phyloP scores from a whole-genome alignment of 495 filamentous ascomycete genomes.

The Eremomyces bilateralis region DNA sequence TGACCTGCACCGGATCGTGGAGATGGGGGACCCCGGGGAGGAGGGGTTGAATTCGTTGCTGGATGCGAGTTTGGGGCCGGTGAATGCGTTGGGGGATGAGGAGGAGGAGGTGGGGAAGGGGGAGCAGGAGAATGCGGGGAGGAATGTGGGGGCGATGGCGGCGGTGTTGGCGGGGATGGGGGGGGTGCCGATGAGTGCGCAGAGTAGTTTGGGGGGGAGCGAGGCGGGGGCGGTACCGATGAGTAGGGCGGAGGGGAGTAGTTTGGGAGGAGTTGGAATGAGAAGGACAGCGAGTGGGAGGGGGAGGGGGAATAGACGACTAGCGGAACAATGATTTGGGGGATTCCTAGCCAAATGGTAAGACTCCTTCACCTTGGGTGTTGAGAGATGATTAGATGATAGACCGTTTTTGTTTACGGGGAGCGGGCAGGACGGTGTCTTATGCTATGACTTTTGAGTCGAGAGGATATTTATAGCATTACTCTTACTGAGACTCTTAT shows the following conservation, averaged over 20 bases:
- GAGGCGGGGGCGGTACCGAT: constrained; percentile 8
- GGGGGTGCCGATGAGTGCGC: constrained; percentile 13
- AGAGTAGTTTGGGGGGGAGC: constrained; percentile 13
- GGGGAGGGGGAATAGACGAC: background rate
- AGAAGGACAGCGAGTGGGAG: background rate
- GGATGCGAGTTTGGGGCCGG: constrained; percentile 6
- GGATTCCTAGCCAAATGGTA: background rate
- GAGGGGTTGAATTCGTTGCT: constrained; percentile 11
- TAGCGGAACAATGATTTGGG: background rate
- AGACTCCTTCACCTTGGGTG: background rate
- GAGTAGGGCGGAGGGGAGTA: constrained; percentile 5
- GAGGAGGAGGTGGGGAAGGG: constrained; percentile 7
- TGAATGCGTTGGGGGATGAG: constrained; percentile 5
- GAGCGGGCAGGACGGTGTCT: too few relatives aligned
- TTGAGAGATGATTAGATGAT: background rate
- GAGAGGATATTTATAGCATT: too few relatives aligned
- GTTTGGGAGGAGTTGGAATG: constrained; percentile 2
- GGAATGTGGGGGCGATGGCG: constrained; percentile 1
- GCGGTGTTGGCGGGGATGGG: constrained; percentile 1
- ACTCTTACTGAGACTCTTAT: too few relatives aligned
- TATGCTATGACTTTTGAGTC: too few relatives aligned
- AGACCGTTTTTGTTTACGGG: background rate
- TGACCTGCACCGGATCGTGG: constrained; percentile 18
- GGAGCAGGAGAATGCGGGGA: constrained; percentile 5
- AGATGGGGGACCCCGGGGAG: constrained; percentile 8